A percentile compares a stretch with the other conserved stretches of the same genome.
Conservation (phyloP, 305 asterid species). For the Fraxinus ornus region DNA sequence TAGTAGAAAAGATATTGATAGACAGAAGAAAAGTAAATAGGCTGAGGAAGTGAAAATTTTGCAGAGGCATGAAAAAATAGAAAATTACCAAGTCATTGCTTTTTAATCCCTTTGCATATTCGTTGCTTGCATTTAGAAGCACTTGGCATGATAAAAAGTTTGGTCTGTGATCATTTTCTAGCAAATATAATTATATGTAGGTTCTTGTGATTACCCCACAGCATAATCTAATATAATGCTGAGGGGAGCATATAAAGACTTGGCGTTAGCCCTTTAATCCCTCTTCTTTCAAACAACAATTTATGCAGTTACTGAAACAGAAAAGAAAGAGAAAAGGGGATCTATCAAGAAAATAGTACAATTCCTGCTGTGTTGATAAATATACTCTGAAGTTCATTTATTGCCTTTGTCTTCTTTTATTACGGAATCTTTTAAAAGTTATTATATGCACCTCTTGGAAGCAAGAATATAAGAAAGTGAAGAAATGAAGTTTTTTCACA, state of each 20-base stretch:
- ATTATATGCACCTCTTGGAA: neutral
- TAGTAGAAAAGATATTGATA: neutral
- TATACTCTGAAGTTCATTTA: neutral
- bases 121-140: neutral
- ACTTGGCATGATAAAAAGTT: neutral
- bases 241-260: neutral
- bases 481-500: neutral
- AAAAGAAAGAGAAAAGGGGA: neutral
- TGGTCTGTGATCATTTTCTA: neutral
- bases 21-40: neutral
- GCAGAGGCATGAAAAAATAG: neutral
- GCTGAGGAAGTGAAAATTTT: neutral
- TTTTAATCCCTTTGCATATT: neutral
- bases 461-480: neutral
- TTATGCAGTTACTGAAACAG: neutral
- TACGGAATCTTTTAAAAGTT: neutral
- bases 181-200: neutral
- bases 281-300: neutral
- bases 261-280: neutral
- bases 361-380: neutral
- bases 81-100: conserved; percentile 1
- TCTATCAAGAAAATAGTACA: neutral
- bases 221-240: neutral
- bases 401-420: neutral
- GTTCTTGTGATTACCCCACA: conserved; percentile 1